These are phyloP conservation scores for Globisporangium orthogonon DNA, from an alignment of 352 stramenopile species.

Conservation along the genomic window DNA sequence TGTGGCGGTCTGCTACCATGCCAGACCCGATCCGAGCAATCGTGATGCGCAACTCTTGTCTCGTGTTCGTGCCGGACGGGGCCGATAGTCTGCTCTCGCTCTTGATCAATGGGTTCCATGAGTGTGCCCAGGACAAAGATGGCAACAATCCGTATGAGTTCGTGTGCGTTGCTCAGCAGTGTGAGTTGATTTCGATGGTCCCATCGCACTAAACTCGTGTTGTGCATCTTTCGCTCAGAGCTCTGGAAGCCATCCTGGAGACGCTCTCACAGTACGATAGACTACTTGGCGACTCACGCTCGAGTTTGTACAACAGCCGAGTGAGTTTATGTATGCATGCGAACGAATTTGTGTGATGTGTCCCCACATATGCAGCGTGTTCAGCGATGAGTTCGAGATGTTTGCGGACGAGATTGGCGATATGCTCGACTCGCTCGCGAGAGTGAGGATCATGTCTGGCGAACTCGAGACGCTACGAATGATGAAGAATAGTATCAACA, in stretches of 20 bases:
- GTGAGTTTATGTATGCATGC: background rate
- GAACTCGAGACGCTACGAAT: constrained; percentile 59
- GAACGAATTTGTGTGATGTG: constrained; percentile 1
- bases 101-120: constrained; percentile 15
- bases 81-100: constrained; percentile 31
- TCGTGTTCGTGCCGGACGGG: constrained; percentile 37
- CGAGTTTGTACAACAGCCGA: constrained; percentile 2
- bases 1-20: too few relatives aligned
- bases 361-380: background rate
- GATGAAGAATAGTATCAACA: constrained; percentile 69
- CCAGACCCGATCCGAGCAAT: constrained; percentile 37
- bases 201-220: too few relatives aligned
- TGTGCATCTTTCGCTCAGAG: too few relatives aligned
- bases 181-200: too few relatives aligned
- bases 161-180: too few relatives aligned
- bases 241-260: too few relatives aligned
- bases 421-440: constrained; percentile 38
- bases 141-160: too few relatives aligned
- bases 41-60: constrained; percentile 23
- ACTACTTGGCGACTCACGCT: constrained; percentile 5
- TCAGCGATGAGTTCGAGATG: constrained; percentile 6
- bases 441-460: constrained; percentile 32
- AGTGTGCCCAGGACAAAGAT: too few relatives aligned
- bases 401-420: constrained; percentile 1
- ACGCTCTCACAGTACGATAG: too few relatives aligned